Evolutionary conservation across 495 filamentous ascomycete species (phyloP), one percentile per base, ranked within the genome.

Genomic region (Aspergillus kassunensis): DNA sequence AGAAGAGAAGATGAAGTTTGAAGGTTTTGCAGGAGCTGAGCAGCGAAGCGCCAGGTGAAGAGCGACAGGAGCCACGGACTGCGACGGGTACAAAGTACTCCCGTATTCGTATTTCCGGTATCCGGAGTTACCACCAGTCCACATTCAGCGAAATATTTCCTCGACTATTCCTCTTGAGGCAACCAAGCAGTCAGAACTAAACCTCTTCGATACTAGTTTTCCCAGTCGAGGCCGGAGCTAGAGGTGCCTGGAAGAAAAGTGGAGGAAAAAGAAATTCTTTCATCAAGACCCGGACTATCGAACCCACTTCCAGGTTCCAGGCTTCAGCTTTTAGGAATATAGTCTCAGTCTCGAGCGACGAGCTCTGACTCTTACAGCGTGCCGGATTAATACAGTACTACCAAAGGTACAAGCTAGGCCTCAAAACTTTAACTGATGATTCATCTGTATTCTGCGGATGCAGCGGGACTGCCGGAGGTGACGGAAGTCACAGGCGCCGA

Each of bases 401-500:
- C n/a, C n/a, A n/a, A n/a, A n/a, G n/a, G n/a, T n/a, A n/a, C n/a
- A n/a, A n/a, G n/a, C n/a, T n/a, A 39, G 9, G 24, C 42, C 15
- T 13, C 18, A 18, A 10, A 33, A 29, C 2, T 12, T 7, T 25
- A 39, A 20, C 33, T 49, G 29, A 23, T 21, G 13, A n/a, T n/a
- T 41, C 9, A 27, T 50, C 40, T 51, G 18, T 33, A n/a, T 6
- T 49, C 11, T 24, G 61, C 69, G 65, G 65, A 67, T 58, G 62
- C 59, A 36, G 53, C 67, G 69, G 69, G 67, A 62, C 33, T 29
- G 36, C 47, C 42, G 51, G 49, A 49, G 46, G 23, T 39, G 33
- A 48, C 67, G 60, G 63, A 60, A 51, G 40, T 49, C 39, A 57
- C 57, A 54, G 60, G 62, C 57, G 50, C 67, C 66, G 68, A 66